Evolutionary conservation across 1,139 yeast genomes (phyloP), one percentile per base, ranked within the genome.

Genomic region (Debaryomycetaceae sp.): DNA sequence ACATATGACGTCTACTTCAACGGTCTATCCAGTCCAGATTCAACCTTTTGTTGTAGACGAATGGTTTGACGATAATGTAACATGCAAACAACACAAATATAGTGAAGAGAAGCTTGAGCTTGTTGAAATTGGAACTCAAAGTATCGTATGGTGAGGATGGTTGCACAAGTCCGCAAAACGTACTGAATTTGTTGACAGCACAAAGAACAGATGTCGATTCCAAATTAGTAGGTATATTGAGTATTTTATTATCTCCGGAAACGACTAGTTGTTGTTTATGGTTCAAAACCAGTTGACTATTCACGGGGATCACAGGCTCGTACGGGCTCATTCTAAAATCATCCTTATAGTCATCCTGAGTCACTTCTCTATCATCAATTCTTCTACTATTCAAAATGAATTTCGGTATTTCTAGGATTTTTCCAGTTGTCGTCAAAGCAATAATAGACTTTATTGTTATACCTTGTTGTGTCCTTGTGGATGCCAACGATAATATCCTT

Each of bases 101-200:
- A 0, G 96, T 87, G 5, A 70, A 50, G 8, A 83, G 41, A 39
- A 92, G 74, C 51, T 83, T 84, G 13, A 67, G 55, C 52, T 79
- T 84, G 50, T 83, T 89, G 56, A 92, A 92, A 33, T 72, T 72
- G 35, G 74, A 69, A 34, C 82, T 75, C 54, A 89, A 74, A 43
- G 81, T 70, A 61, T 92, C 98, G 63, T 87, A 91, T 37, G 89
- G 87, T 40, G 78, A 77, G 0, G 96, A 87, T 1, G 98, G 97
- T 40, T 86, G 78, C 17, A 86, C 71, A 39, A 81, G 70, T 1
- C 94, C 83, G 56, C 91, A 87, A 64, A 86, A 91, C 16, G 85
- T 62, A 56, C 87, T 95, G 19, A 61, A 53, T 32, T 72, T 66
- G 30, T 87, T 88, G 39, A 76, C 65, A 17, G 79, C 75, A 47